Conservation (phyloP, 805 yeast species). For the Candida nitratophila region DNA sequence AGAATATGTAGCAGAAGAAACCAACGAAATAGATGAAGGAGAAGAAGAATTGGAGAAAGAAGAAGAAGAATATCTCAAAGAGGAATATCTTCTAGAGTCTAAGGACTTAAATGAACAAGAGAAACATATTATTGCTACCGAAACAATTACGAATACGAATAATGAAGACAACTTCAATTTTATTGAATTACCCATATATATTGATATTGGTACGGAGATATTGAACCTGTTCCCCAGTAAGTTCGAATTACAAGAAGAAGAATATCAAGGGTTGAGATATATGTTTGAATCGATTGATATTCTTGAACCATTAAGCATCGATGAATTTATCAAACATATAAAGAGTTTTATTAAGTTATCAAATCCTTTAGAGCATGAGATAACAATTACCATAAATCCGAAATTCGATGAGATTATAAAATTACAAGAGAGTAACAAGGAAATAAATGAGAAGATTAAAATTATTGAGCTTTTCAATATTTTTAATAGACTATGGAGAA, state of each 20-base stretch:
- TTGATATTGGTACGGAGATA: conserved; percentile 21
- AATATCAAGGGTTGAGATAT: conserved; percentile 4
- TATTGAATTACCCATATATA: conserved; percentile 16
- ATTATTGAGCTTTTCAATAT: conserved; percentile 15
- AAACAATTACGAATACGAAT: background rate
- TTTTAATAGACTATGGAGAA: conserved; percentile 14
- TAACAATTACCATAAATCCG: conserved; percentile 6
- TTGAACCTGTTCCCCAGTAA: conserved; percentile 17
- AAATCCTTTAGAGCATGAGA: conserved; percentile 21
- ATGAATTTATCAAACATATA: conserved; percentile 6
- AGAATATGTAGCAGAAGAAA: background rate
- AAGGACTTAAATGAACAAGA: background rate
- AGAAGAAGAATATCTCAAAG: conserved; percentile 2
- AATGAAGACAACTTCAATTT: background rate
- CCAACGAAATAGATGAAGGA: background rate
- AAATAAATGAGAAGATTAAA: conserved; percentile 1
- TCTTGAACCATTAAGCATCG: conserved; percentile 4
- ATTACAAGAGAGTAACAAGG: background rate
- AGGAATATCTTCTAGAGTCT: background rate
- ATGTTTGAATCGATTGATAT: background rate
- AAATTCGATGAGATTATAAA: background rate
- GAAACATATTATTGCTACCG: background rate
- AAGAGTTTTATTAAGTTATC: conserved; percentile 14
- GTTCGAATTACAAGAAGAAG: conserved; percentile 15
- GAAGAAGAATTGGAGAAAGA: conserved; percentile 1